Base-by-base conservation (phyloP, 2,329 filamentous ascomycete species). In the Nemania sp. region DNA sequence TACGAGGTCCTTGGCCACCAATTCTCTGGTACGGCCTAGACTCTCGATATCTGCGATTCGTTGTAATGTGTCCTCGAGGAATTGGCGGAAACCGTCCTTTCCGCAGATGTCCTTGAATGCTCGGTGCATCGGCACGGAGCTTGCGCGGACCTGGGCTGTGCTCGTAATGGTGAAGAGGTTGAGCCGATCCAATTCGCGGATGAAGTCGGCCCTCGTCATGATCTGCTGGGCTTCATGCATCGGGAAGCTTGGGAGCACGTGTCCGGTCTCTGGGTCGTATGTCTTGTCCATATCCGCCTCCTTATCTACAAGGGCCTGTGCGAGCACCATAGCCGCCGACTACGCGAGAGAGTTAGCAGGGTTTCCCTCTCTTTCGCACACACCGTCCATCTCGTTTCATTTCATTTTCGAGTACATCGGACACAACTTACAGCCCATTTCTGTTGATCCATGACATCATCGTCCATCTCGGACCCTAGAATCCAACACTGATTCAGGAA, bases 371-470 rank as follows among this genome's bases (percentile, higher is more conserved):
- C 41, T 20, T n/a, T n/a, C n/a, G 15, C 43, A 5, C 20, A 5
- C 8, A 24, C 20, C 13, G 5, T 22, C 5, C 24, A n/a, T 47
- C 5, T 47, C 20, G 7, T 22, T 7, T 22, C 11, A 3, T n/a
- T 51, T n/a, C 11, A 11, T 5, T 15, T 43, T 7, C 20, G 13
- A 47, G 24, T 27, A 3, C 7, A 20, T 22, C 7, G 13, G 47
- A 22, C 11, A 11, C 7, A 11, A 87, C 90, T 81, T 84, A 93
- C 92, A 53, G 94, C 93, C 85, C 93, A 98, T 79, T 98, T 98
- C 78, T 98, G 94, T 80, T 98, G 93, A 77, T 98, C 93, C 91
- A 98, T 98, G 73, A 98, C 96, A 77, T 99, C 96, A 80, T 98
- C 96, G 74, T 98, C 96, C 91, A 92, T 94, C 70, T 90, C 89